Evolutionary conservation across 495 filamentous ascomycete species (phyloP), one percentile per base, ranked within the genome.

Genomic region (Cercophora sp.): DNA sequence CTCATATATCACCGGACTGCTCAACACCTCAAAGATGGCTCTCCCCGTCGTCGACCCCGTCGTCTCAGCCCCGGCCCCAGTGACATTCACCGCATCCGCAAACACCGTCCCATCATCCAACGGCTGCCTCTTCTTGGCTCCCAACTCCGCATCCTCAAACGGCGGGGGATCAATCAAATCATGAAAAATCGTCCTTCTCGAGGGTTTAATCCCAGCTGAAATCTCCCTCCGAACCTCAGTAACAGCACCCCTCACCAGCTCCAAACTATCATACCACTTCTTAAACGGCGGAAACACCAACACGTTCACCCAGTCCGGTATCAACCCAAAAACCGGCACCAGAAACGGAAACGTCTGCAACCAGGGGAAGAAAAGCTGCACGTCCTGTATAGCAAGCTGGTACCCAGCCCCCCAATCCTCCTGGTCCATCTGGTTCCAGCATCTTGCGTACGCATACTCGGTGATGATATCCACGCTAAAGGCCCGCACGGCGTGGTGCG

Each of bases 401-500:
- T 63, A 69, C 5, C 32, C 24, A 0, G 11, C 41, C 0, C 59
- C 65, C 16, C 56, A 51, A 8, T 54, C 46, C 0, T 3, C 11
- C 24, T 26, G 35, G 32, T 57, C 58, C 3, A 61, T 18, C 18
- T 54, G 34, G 22, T 61, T 51, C 54, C 58, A 68, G 46, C 57
- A 69, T 0, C 68, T 51, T 10, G 57, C 57, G 47, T 73, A 76
- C 0, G 61, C 66, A 50, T 74, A 77, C 39, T 73, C 72, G 19
- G 65, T 70, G 15, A 76, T 71, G 9, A 76, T 58, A 54, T 79
- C 75, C 2, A 70, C 57, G 1, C 69, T 61, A n/a, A 76, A 51
- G 4, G 68, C 61, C 24, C 66, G 60, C 48, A 65, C 58, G 52
- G 55, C 63, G 26, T 60, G 50, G 34, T 68, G 56, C n/a, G 69